Evolutionary conservation across 2,329 filamentous ascomycete genomes (phyloP).

Genomic region (Coniochaeta prunicola): DNA sequence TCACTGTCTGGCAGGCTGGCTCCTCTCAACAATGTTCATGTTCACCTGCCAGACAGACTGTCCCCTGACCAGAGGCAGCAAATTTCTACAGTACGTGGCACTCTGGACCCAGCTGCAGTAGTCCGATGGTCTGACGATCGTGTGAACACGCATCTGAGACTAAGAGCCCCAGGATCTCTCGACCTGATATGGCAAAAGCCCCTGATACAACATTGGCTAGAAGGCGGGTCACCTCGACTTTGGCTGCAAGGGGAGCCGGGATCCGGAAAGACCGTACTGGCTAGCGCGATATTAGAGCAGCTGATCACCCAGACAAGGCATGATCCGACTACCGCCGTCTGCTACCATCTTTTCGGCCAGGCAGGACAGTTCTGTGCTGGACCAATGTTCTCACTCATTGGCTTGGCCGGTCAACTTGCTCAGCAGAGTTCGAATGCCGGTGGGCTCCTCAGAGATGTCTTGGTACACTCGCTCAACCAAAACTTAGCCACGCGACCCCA

Average conservation of each 20-base stretch:
- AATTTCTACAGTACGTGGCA: neutral
- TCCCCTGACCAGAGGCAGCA: neutral
- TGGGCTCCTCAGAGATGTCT: neutral
- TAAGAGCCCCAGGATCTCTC: neutral
- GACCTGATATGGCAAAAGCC: neutral
- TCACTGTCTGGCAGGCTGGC: neutral
- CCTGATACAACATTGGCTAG: neutral
- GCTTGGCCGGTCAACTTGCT: neutral
- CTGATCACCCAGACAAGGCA: neutral
- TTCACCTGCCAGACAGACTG: neutral
- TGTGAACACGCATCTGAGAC: neutral
- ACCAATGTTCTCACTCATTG: neutral
- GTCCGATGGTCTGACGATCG: neutral
- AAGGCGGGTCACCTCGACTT: neutral
- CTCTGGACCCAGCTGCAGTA: neutral
- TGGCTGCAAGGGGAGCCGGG: neutral
- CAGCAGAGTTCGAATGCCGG: neutral
- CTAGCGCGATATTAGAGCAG: neutral
- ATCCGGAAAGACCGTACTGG: neutral
- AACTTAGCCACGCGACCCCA: neutral
- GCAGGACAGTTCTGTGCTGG: neutral
- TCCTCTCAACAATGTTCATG: neutral
- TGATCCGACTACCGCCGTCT: neutral
- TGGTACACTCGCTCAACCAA: too few species aligned
- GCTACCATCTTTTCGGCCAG: neutral